These are phyloP conservation scores for Apophysomyces variabilis DNA, from an alignment of 371 early-diverging fungal genomes.

Conservation along the genomic window DNA sequence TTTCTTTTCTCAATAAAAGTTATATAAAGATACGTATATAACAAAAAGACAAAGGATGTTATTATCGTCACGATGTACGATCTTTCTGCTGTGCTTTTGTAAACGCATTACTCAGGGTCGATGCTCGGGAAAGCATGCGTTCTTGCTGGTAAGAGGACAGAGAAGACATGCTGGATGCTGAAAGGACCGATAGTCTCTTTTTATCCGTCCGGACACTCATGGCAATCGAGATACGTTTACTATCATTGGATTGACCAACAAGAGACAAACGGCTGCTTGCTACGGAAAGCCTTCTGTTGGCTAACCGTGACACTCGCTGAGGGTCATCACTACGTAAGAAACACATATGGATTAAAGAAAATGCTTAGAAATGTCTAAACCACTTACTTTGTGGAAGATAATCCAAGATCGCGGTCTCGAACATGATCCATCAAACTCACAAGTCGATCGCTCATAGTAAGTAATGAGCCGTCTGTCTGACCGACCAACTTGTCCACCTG, in stretches of 20 bases:
- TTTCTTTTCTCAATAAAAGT: too few relatives aligned
- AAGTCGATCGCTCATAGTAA: slow-evolving; percentile 41
- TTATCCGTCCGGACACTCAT: slow-evolving; percentile 30
- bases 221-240: slow-evolving; percentile 22
- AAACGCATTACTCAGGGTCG: slow-evolving; percentile 39
- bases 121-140: slow-evolving; percentile 43
- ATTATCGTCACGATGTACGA: background rate
- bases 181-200: slow-evolving; percentile 45
- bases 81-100: slow-evolving; percentile 15
- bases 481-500: slow-evolving; percentile 49
- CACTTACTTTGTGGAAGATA: slow-evolving; percentile 12
- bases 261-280: slow-evolving; percentile 21
- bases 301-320: slow-evolving; percentile 14
- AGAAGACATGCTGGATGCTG: slow-evolving; percentile 49
- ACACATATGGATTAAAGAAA: background rate
- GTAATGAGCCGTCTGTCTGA: slow-evolving; percentile 33
- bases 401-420: slow-evolving; percentile 37
- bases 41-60: background rate
- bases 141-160: slow-evolving; percentile 56
- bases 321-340: background rate
- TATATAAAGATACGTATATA: background rate
- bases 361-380: background rate
- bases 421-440: slow-evolving; percentile 45
- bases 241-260: slow-evolving; percentile 12
- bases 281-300: slow-evolving; percentile 17